phyloP scores from a whole-genome alignment of 2,329 filamentous ascomycete genomes.

The Verticillium nonalfalfae region DNA sequence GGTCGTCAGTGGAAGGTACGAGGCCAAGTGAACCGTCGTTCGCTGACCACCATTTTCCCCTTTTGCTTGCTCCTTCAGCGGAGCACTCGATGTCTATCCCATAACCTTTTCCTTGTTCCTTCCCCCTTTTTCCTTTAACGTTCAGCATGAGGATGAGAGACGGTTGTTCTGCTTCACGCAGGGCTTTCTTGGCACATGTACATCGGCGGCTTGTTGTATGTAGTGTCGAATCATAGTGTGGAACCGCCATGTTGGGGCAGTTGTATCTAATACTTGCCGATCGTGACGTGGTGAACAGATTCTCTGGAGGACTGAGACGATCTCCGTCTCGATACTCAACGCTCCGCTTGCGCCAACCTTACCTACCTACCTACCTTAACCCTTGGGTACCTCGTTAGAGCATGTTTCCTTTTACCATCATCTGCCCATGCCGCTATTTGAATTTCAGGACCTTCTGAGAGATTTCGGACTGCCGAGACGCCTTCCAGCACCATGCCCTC shows the following conservation, averaged over 20 bases:
- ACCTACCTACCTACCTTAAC: no score
- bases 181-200: not conserved
- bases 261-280: not conserved
- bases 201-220: not conserved
- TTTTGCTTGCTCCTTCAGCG: not conserved
- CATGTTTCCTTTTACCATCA: no score
- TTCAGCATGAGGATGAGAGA: not conserved
- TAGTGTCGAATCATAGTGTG: not conserved
- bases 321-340: not conserved
- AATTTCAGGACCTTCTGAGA: no score
- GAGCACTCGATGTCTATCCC: no score
- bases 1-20: slow-evolving; percentile 71
- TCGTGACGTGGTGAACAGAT: not conserved
- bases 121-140: not conserved
- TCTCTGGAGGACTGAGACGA: no score
- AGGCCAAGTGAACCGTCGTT: slow-evolving; percentile 34
- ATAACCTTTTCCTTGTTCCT: no score
- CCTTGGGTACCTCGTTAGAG: no score
- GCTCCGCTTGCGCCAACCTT: not conserved
- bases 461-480: no score
- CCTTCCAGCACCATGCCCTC: no score
- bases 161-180: not conserved
- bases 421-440: no score
- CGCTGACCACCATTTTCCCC: not conserved
- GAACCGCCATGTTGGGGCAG: not conserved